These are phyloP conservation scores for Musa schizocarpa DNA, from an alignment of 176 grass and related monocot species.

Conservation along the genomic window DNA sequence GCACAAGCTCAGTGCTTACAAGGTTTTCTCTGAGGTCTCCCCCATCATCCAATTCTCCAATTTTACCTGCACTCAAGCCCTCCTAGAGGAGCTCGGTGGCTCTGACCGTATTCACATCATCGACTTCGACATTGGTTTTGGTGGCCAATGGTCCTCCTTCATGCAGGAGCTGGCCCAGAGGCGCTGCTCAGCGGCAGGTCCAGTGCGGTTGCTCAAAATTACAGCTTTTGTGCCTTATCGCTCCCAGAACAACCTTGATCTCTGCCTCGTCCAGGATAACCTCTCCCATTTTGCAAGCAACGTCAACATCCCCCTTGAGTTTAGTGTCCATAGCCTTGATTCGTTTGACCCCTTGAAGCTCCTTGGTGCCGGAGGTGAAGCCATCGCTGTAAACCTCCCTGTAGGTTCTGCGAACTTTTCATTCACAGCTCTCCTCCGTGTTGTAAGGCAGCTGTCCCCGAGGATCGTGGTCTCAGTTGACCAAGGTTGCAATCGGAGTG, in stretches of 20 bases:
- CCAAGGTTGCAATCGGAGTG: slow-evolving; percentile 1
- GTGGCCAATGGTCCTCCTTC: slow-evolving; percentile 13
- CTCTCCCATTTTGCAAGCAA: not conserved
- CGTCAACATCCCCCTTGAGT: slow-evolving; percentile 11
- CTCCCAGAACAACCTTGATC: not conserved
- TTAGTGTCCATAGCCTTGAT: not conserved
- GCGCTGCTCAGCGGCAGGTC: not conserved
- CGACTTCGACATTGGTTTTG: slow-evolving; percentile 20
- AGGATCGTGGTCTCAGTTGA: slow-evolving; percentile 12
- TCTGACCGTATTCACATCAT: slow-evolving; percentile 7
- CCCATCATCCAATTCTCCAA: slow-evolving; percentile 15
- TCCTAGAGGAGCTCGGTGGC: slow-evolving; percentile 9
- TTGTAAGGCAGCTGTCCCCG: slow-evolving; percentile 7
- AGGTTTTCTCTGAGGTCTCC: slow-evolving; percentile 18
- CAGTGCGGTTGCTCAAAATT: not conserved
- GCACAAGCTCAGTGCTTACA: slow-evolving; percentile 2
- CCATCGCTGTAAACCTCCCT: slow-evolving; percentile 8
- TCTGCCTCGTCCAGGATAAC: slow-evolving; percentile 2
- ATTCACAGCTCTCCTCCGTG: not conserved
- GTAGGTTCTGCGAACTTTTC: not conserved
- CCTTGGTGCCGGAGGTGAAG: not conserved
- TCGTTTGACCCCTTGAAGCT: not conserved
- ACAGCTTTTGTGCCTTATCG: not conserved
- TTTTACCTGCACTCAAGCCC: slow-evolving; percentile 13
- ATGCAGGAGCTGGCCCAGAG: slow-evolving; percentile 13